Base-by-base conservation (phyloP, 2,329 filamentous ascomycete genomes). In the Colletotrichum destructivum region DNA sequence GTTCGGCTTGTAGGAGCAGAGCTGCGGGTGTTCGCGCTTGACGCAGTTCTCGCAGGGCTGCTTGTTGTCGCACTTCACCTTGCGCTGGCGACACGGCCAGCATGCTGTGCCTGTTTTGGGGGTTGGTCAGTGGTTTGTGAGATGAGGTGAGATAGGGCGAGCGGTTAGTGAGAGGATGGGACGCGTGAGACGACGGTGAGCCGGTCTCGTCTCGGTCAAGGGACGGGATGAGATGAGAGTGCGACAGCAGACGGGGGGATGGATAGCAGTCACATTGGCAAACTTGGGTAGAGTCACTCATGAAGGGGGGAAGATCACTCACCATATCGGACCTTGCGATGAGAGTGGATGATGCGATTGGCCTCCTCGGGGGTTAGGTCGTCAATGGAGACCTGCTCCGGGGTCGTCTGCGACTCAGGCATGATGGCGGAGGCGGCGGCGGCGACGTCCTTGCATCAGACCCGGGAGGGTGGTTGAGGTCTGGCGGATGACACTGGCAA, bases 41-140 rank as follows among this genome's bases (percentile, higher is more conserved):
- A 91, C 86, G 77, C 90, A 92, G 78, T 92, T 92, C 77, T 92
- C 89, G 79, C 90, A 92, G 0, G 90, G 90, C 77, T 90, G 87
- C 79, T 91, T 89, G 79, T 91, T 92, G 82, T 92, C 90, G 79
- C 90, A 92, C 81, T 92, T 92, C 51, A 92, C 90, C 81, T 92
- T 92, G 74, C 90, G 86, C 79, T 92, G 90, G 56, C 90, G 85
- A 77, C 90, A 92, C 15, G 90, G 90, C 89, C 90, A 92, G 76
- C 90, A 92, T 5, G 89, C 89, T 52, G 89, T 91, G 69, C 88
- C 88, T 90, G 76, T 4, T 61, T 13, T 63, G 26, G 59, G 59
- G 59, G 31, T 35, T 35, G 15, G 18, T 67, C 40, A 69, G 69
- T 42, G 16, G 44, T 31, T 35, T 18, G 23, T 21, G n/a, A 12